phyloP scores from a whole-genome alignment of 1,284 basidiomycete species.

The Ceratobasidium sp. region DNA sequence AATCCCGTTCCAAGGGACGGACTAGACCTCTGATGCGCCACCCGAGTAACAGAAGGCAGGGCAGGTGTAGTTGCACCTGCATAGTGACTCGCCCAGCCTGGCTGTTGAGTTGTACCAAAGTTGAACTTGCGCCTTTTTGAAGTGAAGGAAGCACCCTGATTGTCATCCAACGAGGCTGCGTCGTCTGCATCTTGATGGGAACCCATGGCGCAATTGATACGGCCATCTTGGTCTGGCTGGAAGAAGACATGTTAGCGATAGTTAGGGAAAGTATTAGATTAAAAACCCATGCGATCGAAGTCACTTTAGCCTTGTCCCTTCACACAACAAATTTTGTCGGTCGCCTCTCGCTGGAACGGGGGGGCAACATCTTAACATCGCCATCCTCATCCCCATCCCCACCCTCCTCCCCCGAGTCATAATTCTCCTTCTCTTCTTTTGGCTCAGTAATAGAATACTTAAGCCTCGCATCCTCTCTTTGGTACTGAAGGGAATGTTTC shows the following conservation, averaged over 20 bases:
- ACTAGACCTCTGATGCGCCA: background rate
- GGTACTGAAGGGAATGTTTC: background rate
- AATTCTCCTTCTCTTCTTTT: background rate
- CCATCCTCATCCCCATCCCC: background rate
- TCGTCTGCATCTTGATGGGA: conserved; percentile 5
- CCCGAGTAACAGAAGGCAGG: background rate
- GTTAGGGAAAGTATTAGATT: background rate
- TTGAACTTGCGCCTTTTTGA: conserved; percentile 11
- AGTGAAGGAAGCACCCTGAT: background rate
- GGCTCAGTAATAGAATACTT: background rate
- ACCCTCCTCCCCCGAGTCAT: conserved; percentile 6
- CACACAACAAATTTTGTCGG: background rate
- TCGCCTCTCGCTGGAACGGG: background rate
- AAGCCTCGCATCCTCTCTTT: background rate
- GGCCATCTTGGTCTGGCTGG: background rate
- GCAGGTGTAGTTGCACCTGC: background rate
- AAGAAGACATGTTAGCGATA: background rate
- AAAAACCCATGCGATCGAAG: conserved; percentile 15
- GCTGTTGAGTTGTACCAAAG: conserved; percentile 1
- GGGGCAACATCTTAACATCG: background rate
- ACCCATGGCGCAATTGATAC: background rate
- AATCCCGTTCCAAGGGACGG: conserved; percentile 8
- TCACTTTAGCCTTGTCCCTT: too few relatives aligned
- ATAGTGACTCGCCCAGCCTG: background rate
- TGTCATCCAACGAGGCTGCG: background rate